Evolutionary conservation across 192 early-diverging fungal genomes (phyloP).

Genomic region (Rhizoclosmatium sp.): DNA sequence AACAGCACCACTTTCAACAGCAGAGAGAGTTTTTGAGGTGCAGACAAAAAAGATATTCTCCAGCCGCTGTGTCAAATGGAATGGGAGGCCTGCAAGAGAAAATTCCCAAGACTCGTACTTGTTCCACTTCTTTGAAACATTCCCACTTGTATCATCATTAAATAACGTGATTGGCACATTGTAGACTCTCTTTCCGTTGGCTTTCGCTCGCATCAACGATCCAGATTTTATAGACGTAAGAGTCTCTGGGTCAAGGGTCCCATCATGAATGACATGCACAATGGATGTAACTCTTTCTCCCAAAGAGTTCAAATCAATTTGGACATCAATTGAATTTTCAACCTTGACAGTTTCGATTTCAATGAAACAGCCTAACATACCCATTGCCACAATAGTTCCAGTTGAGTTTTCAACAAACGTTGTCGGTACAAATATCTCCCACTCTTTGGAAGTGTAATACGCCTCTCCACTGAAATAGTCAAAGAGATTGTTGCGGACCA

Average conservation of each 20-base stretch:
- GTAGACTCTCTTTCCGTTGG: constrained; percentile 14
- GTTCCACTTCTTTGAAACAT: constrained; percentile 46
- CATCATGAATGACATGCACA: not conserved
- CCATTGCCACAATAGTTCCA: not conserved
- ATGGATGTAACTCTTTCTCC: not conserved
- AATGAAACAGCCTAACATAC: not conserved
- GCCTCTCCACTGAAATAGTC: not conserved
- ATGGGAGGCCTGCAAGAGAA: constrained; percentile 37
- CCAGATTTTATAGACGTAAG: not conserved
- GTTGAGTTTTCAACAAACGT: not conserved
- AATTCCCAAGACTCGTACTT: constrained; percentile 33
- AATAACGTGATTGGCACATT: constrained; percentile 32
- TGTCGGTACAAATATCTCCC: not conserved
- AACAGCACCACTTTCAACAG: constrained; percentile 12
- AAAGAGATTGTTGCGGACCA: not conserved
- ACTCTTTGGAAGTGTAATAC: not conserved
- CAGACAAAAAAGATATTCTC: constrained; percentile 33
- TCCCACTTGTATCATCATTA: constrained; percentile 37
- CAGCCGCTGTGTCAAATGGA: constrained; percentile 24
- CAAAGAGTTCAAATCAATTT: not conserved
- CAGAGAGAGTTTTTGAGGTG: constrained; percentile 28
- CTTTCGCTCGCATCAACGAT: not conserved
- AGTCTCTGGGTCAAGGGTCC: not conserved
- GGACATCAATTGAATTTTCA: not conserved
- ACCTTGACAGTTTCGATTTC: not conserved